Conservation (phyloP, 2,329 filamentous ascomycete genomes). For the Davidsoniella neocaledoniae region DNA sequence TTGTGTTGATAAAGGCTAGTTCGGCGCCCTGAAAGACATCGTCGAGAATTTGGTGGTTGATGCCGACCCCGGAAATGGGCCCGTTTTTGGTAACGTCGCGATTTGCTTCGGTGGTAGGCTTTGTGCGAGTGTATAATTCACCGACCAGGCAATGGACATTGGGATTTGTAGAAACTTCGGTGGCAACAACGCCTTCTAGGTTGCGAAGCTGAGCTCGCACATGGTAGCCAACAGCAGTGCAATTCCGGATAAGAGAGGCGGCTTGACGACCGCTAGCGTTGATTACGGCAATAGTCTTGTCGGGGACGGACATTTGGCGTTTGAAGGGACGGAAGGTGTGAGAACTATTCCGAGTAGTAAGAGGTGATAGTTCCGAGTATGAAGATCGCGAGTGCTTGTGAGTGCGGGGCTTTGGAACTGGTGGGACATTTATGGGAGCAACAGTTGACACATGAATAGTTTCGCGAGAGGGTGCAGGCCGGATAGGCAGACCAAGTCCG, state of each 20-base stretch:
- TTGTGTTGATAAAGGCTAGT: slow-evolving; percentile 94
- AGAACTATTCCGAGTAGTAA: slow-evolving; percentile 42
- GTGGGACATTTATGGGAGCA: slow-evolving; percentile 10
- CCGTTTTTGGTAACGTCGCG: slow-evolving; percentile 52
- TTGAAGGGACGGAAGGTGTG: slow-evolving; percentile 43
- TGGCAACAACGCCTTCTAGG: slow-evolving; percentile 70
- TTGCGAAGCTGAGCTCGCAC: slow-evolving; percentile 86
- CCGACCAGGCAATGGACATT: slow-evolving; percentile 54
- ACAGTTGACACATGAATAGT: slow-evolving; percentile 11
- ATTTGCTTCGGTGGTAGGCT: slow-evolving; percentile 28
- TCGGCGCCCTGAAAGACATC: slow-evolving; percentile 71
- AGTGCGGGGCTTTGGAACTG: slow-evolving; percentile 17
- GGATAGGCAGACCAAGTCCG: slow-evolving; percentile 20
- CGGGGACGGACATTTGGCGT: slow-evolving; percentile 39
- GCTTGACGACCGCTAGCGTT: slow-evolving; percentile 93
- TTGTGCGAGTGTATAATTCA: slow-evolving; percentile 42
- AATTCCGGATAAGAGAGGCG: slow-evolving; percentile 85
- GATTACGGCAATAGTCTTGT: slow-evolving; percentile 82
- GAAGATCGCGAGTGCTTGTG: slow-evolving; percentile 47
- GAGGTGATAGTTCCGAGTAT: slow-evolving; percentile 42
- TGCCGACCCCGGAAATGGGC: slow-evolving; percentile 43
- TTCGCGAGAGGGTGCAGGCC: slow-evolving; percentile 20
- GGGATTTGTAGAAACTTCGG: slow-evolving; percentile 65
- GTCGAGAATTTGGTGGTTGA: slow-evolving; percentile 56
- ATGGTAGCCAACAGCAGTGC: slow-evolving; percentile 80